Evolutionary conservation across 257 asterid genomes (phyloP), one percentile per base, ranked within the genome.

Genomic region (Fraxinus anomala): DNA sequence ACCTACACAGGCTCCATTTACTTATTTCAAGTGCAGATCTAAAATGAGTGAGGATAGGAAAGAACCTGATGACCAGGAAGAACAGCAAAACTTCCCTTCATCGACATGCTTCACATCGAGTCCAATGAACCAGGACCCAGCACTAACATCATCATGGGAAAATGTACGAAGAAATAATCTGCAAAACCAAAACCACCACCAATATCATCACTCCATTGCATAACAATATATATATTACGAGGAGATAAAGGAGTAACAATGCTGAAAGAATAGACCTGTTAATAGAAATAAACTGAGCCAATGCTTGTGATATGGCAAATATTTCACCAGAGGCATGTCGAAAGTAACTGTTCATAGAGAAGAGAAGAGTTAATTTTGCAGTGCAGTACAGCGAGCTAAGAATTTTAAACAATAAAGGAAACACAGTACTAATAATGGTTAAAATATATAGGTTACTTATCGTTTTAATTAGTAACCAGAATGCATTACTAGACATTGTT

Each of bases 81-180:
- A 86, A 82, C 98, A 92, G 87, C 98, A 94, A 86, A 94, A 92
- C 86, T 88, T 94, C 73, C 85, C 87, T 87, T 94, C 97, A 80
- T 91, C 95, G 44, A 92, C 81, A 73, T 94, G 90, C 75, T 91
- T 89, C 75, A 87, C 93, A 85, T 92, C 92, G 75, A 91, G 88
- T 68, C 98, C 97, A 47, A 91, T 89, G 85, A 94, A 91, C 98
- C 97, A 94, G 73, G 98, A 92, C 56, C 97, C 98, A 39, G 86
- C 89, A 75, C 95, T 94, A 68, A 94, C 90, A 84, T 94, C 98
- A 70, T 94, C 98, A 75, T 92, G 96, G 67, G 94, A 93, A 68
- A 89, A 94, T 5, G 88, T 80, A 33, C 87, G 92, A 36, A 94
- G 96, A 75, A 81, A 68, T 59, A 87, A 77, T 84, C 97, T 94